phyloP scores from a whole-genome alignment of 108 stramenopile genomes.

The Skeletonema potamos region DNA sequence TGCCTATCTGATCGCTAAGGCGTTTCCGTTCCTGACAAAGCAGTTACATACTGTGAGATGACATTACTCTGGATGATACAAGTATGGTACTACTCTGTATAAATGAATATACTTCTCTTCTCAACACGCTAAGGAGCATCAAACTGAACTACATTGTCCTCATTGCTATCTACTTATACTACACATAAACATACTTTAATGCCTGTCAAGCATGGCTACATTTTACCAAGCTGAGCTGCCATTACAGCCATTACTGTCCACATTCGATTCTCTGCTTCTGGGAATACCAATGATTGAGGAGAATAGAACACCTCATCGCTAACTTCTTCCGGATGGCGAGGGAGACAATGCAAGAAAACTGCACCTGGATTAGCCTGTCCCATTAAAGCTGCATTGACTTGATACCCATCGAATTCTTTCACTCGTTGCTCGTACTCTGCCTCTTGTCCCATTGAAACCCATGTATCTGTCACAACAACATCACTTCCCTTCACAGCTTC shows the following conservation, averaged over 20 bases:
- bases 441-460: slow-evolving; percentile 99
- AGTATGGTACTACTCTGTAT: not conserved
- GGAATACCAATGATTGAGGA: slow-evolving; percentile 86
- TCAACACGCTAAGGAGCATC: too few relatives aligned
- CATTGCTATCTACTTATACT: too few relatives aligned
- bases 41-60: not conserved
- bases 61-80: not conserved
- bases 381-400: slow-evolving; percentile 90
- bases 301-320: slow-evolving; percentile 95
- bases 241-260: slow-evolving; percentile 99
- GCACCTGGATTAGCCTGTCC: slow-evolving; percentile 80
- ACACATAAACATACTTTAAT: too few relatives aligned
- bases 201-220: not conserved
- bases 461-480: slow-evolving; percentile 96
- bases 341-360: slow-evolving; percentile 96
- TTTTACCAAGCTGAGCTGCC: slow-evolving; percentile 88
- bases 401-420: slow-evolving; percentile 91
- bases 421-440: slow-evolving; percentile 88
- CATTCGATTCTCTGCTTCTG: slow-evolving; percentile 98
- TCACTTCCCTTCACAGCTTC: slow-evolving; percentile 90
- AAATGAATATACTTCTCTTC: too few relatives aligned
- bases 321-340: slow-evolving; percentile 96
- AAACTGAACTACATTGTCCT: too few relatives aligned
- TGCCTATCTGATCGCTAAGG: slow-evolving; percentile 17
- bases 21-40: slow-evolving; percentile 7